Percentiles rank a stretch among this genome's conserved stretches.
Conservation (phyloP, 192 early-diverging fungal genomes). For the Coemansia sp. region DNA sequence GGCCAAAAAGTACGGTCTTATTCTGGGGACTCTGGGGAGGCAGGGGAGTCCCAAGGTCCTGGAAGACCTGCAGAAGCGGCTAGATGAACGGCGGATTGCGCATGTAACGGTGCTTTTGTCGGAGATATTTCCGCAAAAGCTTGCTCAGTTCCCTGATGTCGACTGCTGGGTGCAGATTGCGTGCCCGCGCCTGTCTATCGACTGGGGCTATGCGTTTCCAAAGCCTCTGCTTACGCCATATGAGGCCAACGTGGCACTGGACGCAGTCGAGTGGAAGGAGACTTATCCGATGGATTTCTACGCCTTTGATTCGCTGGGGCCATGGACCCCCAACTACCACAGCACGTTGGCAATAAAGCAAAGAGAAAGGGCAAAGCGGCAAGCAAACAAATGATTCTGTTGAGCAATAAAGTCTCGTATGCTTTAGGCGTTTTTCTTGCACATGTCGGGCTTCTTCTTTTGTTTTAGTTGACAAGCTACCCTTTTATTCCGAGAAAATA, state of each 20-base stretch:
- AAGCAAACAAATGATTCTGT: not conserved
- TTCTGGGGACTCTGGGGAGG: slow-evolving; percentile 92
- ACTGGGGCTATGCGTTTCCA: slow-evolving; percentile 96
- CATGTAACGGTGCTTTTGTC: slow-evolving; percentile 80
- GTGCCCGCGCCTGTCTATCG: slow-evolving; percentile 95
- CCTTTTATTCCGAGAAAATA: not conserved
- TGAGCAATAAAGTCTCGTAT: no score
- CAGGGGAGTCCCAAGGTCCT: slow-evolving; percentile 94
- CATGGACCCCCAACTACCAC: slow-evolving; percentile 89
- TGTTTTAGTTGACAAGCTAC: no score
- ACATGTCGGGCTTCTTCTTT: no score
- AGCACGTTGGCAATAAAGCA: slow-evolving; percentile 40
- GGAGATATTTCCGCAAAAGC: slow-evolving; percentile 93
- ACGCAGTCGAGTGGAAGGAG: slow-evolving; percentile 72
- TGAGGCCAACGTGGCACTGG: slow-evolving; percentile 87
- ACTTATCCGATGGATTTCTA: slow-evolving; percentile 99
- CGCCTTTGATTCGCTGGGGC: slow-evolving; percentile 81
- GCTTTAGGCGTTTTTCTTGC: no score
- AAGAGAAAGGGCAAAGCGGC: slow-evolving; percentile 23
- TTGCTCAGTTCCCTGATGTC: slow-evolving; percentile 81
- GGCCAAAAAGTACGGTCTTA: slow-evolving; percentile 82
- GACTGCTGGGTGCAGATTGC: slow-evolving; percentile 94
- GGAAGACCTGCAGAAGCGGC: slow-evolving; percentile 69
- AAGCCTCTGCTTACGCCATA: slow-evolving; percentile 93
- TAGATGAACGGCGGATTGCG: slow-evolving; percentile 61